Evolutionary conservation across 495 filamentous ascomycete species (phyloP).

Genomic region (Hyphodiscus hymeniophilus): DNA sequence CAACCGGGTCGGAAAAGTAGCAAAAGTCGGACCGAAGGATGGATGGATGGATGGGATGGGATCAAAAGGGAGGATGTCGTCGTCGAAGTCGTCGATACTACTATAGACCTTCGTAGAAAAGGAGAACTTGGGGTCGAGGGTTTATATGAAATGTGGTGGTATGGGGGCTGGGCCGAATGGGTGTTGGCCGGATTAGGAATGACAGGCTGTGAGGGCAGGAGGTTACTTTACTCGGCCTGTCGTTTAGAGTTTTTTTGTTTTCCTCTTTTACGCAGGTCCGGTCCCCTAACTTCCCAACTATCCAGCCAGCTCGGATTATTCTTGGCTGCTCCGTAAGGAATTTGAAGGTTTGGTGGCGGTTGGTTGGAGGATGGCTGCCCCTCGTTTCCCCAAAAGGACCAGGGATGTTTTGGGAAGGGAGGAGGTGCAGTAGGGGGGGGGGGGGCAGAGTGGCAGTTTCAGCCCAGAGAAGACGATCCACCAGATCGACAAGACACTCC

Average conservation of each 20-base stretch:
- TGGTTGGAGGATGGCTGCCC: slow-evolving; percentile 10
- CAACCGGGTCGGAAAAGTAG: neutral
- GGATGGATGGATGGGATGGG: too few relatives aligned
- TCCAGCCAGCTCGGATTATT: too few relatives aligned
- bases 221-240: too few relatives aligned
- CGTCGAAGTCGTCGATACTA: neutral
- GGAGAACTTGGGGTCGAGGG: neutral
- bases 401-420: too few relatives aligned
- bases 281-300: too few relatives aligned
- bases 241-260: too few relatives aligned
- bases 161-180: neutral
- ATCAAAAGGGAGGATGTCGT: neutral
- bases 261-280: too few relatives aligned
- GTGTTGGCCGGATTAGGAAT: neutral
- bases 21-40: neutral
- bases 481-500: too few relatives aligned
- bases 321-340: slow-evolving; percentile 10
- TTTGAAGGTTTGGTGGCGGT: neutral
- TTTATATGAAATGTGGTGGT: slow-evolving; percentile 5
- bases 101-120: neutral
- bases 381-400: slow-evolving; percentile 5
- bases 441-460: too few relatives aligned
- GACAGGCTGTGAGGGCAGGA: neutral
- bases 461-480: too few relatives aligned
- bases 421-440: too few relatives aligned